phyloP scores from a whole-genome alignment of 306 rosid species.

The Mimosa bimucronata region DNA sequence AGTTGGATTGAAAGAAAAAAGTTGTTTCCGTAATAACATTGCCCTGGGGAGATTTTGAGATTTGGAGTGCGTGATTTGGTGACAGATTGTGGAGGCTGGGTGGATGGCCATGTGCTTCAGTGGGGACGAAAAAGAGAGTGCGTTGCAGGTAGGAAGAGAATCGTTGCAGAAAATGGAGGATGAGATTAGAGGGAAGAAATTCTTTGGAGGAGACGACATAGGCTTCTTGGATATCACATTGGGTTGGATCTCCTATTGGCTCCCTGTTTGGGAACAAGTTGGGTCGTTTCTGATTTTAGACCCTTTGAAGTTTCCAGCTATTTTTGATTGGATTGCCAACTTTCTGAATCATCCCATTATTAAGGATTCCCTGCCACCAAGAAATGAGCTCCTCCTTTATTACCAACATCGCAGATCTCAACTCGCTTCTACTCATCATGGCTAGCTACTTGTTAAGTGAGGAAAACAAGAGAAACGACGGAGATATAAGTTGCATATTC shows the following conservation, averaged over 20 bases:
- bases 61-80: not conserved
- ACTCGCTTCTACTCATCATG: not conserved
- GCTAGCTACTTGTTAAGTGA: not conserved
- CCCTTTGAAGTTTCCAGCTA: constrained; percentile 44
- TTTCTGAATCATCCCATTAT: constrained; percentile 46
- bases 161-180: constrained; percentile 50
- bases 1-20: too few species aligned
- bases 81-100: constrained; percentile 21
- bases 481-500: too few species aligned
- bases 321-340: constrained; percentile 43
- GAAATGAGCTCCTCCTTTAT: constrained; percentile 47
- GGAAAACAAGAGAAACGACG: not conserved
- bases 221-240: constrained; percentile 51
- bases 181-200: constrained; percentile 35
- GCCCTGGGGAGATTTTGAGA: too few species aligned
- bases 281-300: constrained; percentile 39
- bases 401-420: constrained; percentile 30
- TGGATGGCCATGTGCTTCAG: constrained; percentile 29
- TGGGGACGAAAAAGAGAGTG: constrained; percentile 45
- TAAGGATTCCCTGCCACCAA: constrained; percentile 50
- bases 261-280: constrained; percentile 11
- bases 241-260: constrained; percentile 55
- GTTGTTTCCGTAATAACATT: too few species aligned
- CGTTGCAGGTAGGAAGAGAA: constrained; percentile 42
- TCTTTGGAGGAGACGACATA: constrained; percentile 52